Evolutionary conservation across 768 basidiomycete genomes (phyloP).

Genomic region (Tylopilus plumbeoviolaceoides): DNA sequence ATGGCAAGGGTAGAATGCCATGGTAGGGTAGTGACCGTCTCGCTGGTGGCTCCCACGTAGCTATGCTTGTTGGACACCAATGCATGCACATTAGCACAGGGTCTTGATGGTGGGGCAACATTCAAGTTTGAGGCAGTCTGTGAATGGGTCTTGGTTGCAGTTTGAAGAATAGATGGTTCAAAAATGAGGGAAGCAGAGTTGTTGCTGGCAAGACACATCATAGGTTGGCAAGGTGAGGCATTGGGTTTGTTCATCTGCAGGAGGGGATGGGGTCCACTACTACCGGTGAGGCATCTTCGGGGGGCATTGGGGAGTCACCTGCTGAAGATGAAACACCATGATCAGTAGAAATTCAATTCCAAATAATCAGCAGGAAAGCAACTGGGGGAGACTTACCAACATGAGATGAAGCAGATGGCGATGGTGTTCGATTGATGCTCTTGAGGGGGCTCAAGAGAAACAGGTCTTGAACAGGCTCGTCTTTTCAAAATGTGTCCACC

Average conservation of each 20-base stretch:
- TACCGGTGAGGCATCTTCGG: constrained; percentile 48
- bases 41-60: constrained; percentile 50
- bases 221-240: constrained; percentile 33
- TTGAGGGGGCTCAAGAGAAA: constrained; percentile 62
- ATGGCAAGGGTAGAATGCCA: constrained; percentile 37
- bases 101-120: constrained; percentile 5
- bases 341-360: constrained; percentile 36
- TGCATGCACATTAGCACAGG: constrained; percentile 21
- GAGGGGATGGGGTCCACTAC: constrained; percentile 29
- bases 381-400: too few relatives aligned
- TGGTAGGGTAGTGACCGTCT: constrained; percentile 26
- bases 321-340: constrained; percentile 41
- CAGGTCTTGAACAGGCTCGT: constrained; percentile 66
- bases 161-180: constrained; percentile 40
- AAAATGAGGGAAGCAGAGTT: constrained; percentile 66
- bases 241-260: constrained; percentile 26
- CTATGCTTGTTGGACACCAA: constrained; percentile 53
- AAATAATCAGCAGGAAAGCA: too few relatives aligned
- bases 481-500: constrained; percentile 74
- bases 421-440: constrained; percentile 42
- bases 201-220: constrained; percentile 48
- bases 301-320: constrained; percentile 46
- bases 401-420: constrained; percentile 35
- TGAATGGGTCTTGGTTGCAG: constrained; percentile 17
- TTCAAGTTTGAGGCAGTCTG: constrained; percentile 25